Conservation (phyloP, 768 basidiomycete genomes). For the Macrolepiota albuminosa region DNA sequence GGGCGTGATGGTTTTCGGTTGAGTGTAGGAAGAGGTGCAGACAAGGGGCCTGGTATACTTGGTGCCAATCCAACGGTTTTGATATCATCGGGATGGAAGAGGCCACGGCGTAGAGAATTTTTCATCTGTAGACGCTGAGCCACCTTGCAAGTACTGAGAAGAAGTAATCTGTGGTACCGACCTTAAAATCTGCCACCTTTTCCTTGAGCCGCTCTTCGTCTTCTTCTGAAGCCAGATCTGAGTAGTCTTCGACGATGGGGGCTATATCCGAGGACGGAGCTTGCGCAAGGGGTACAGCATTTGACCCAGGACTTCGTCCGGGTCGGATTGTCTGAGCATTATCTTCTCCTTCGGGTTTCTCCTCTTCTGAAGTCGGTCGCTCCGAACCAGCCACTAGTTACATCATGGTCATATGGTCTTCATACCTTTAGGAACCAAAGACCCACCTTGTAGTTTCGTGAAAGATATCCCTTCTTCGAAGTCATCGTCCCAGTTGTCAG, state of each 20-base stretch:
- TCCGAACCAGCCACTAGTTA: constrained; percentile 48
- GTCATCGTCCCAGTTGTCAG: constrained; percentile 98
- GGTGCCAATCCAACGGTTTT: constrained; percentile 61
- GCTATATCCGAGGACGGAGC: constrained; percentile 57
- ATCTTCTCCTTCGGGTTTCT: constrained; percentile 56
- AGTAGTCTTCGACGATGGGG: constrained; percentile 87
- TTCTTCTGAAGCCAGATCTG: constrained; percentile 79
- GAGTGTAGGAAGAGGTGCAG: constrained; percentile 62
- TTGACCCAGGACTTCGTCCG: constrained; percentile 59
- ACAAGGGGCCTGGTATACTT: constrained; percentile 52
- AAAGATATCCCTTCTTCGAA: constrained; percentile 93
- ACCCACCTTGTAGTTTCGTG: constrained; percentile 68
- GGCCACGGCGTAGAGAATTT: constrained; percentile 64
- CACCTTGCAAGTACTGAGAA: background rate
- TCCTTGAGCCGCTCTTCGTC: constrained; percentile 63
- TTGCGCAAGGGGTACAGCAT: constrained; percentile 50
- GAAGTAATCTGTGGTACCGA: constrained; percentile 22
- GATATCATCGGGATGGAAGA: constrained; percentile 89
- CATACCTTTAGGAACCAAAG: background rate
- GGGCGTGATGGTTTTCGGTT: constrained; percentile 50
- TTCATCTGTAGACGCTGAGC: constrained; percentile 43
- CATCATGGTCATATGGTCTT: background rate
- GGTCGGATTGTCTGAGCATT: constrained; percentile 81
- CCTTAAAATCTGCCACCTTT: constrained; percentile 85
- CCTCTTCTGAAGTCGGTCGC: constrained; percentile 53